Evolutionary conservation across 2,329 filamentous ascomycete species (phyloP), one percentile per base, ranked within the genome.

Genomic region (Escovopsis sp.): DNA sequence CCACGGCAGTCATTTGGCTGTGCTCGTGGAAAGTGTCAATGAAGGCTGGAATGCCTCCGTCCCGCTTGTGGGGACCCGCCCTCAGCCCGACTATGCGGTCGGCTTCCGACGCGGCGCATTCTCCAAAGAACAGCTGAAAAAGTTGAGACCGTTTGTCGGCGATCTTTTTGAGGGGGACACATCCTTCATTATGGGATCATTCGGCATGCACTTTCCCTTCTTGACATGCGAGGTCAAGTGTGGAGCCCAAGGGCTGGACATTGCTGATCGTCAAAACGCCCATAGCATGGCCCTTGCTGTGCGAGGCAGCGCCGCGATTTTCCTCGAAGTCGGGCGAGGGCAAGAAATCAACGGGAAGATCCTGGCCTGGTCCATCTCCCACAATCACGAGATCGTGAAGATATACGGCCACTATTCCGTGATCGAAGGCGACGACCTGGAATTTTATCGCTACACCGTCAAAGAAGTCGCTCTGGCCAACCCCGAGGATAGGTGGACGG

Each of bases 131-230:
- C 60, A 66, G 44, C 52, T 63, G 5, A 28, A 45, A 12, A 66
- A 58, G 48, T 43, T 69, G 7, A 38, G 45, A 6, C 55, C 56
- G 6, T 58, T 58, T 31, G 43, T 62, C 34, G 51, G 54, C 35
- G 44, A 60, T 25, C 47, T 49, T 8, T 29, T 52, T 18, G 27
- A 34, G 21, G 47, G 49, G 12, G 50, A 60, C 36, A 45, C 45
- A 34, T 67, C 56, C 15, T 56, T 48, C 41, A 64, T 67, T 35
- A 60, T 63, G 51, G 57, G 45, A 8, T 68, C 60, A 10, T 60
- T 54, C 35, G 48, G 57, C 5, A 65, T 68, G 52, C 63, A 60
- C 49, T 66, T 70, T 41, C 62, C 62, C 3, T 70, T 68, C 41
- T 48, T 70, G 0, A 58, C 58, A 0, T 63, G 56, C 45, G 60